A percentile compares a stretch with the other conserved stretches of the same genome.
These are phyloP conservation scores for Fusarium devonianum DNA, from an alignment of 2,329 filamentous ascomycete genomes.

Conservation along the genomic window DNA sequence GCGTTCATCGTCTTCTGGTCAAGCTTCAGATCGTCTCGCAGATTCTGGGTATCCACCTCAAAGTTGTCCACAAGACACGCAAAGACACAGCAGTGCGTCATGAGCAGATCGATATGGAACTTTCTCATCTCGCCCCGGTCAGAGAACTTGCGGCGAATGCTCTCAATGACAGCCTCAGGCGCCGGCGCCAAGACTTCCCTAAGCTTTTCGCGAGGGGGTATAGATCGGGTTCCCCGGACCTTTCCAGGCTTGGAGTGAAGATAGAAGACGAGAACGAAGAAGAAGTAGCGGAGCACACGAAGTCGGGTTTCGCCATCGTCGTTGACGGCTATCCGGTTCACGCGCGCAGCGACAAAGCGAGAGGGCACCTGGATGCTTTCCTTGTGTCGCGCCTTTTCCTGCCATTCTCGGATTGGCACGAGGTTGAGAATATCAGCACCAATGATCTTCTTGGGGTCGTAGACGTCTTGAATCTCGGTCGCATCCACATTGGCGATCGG, in stretches of 20 bases:
- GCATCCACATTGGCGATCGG: constrained; percentile 74
- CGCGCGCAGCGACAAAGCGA: constrained; percentile 70
- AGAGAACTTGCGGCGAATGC: constrained; percentile 73
- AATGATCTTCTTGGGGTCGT: constrained; percentile 71
- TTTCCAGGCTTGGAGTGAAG: constrained; percentile 55
- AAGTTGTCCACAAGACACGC: constrained; percentile 77
- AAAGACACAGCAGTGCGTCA: constrained; percentile 76
- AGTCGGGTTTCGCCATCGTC: constrained; percentile 61
- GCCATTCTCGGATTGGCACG: constrained; percentile 77
- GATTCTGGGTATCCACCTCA: constrained; percentile 72
- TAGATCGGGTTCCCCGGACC: constrained; percentile 55
- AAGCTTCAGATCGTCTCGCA: constrained; percentile 75
- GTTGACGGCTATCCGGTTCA: constrained; percentile 61
- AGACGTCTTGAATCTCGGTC: constrained; percentile 74
- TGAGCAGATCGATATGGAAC: constrained; percentile 74
- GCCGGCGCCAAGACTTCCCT: constrained; percentile 63
- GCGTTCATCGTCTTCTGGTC: constrained; percentile 74
- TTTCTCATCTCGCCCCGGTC: constrained; percentile 70
- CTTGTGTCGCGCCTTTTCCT: constrained; percentile 67
- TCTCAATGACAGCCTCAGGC: constrained; percentile 69
- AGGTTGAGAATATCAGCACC: constrained; percentile 71
- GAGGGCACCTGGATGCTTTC: constrained; percentile 65
- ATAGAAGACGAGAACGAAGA: constrained; percentile 64
- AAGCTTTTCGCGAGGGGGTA: constrained; percentile 70
- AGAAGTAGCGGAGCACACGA: constrained; percentile 67